These are phyloP conservation scores for Crepidotus variabilis DNA, from an alignment of 768 basidiomycete species.

Conservation along the genomic window DNA sequence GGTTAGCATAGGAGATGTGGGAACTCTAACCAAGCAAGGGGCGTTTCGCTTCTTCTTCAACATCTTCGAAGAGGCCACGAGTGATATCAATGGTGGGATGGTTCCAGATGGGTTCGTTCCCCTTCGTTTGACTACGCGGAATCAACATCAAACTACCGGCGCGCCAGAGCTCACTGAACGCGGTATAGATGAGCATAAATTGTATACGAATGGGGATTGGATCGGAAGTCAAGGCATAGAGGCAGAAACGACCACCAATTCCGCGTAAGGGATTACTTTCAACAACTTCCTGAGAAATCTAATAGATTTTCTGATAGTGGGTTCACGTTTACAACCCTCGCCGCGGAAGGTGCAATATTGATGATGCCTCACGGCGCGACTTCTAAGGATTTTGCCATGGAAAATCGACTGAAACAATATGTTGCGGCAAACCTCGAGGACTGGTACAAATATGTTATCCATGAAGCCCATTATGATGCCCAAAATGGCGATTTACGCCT, in stretches of 20 bases:
- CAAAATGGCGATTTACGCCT: slow-evolving; percentile 18
- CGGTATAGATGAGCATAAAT: background rate
- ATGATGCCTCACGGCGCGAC: slow-evolving; percentile 16
- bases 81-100: slow-evolving; percentile 4
- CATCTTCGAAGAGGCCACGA: background rate
- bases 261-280: too few relatives aligned
- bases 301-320: too few relatives aligned
- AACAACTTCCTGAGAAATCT: too few relatives aligned
- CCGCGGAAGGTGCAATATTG: slow-evolving; percentile 16
- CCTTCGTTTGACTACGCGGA: background rate
- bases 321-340: slow-evolving; percentile 10
- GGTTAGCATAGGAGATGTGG: slow-evolving; percentile 13
- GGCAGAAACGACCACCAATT: too few relatives aligned
- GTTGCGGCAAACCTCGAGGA: slow-evolving; percentile 9
- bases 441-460: slow-evolving; percentile 15
- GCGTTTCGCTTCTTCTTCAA: slow-evolving; percentile 13
- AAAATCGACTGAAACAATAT: slow-evolving; percentile 8
- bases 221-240: slow-evolving; percentile 1
- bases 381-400: slow-evolving; percentile 8
- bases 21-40: slow-evolving; percentile 7
- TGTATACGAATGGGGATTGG: slow-evolving; percentile 1
- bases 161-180: background rate
- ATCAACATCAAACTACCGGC: background rate
- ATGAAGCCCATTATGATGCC: slow-evolving; percentile 7
- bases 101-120: slow-evolving; percentile 7